These are phyloP conservation scores for Litchi chinensis DNA, from an alignment of 345 rosid species.

Conservation along the genomic window DNA sequence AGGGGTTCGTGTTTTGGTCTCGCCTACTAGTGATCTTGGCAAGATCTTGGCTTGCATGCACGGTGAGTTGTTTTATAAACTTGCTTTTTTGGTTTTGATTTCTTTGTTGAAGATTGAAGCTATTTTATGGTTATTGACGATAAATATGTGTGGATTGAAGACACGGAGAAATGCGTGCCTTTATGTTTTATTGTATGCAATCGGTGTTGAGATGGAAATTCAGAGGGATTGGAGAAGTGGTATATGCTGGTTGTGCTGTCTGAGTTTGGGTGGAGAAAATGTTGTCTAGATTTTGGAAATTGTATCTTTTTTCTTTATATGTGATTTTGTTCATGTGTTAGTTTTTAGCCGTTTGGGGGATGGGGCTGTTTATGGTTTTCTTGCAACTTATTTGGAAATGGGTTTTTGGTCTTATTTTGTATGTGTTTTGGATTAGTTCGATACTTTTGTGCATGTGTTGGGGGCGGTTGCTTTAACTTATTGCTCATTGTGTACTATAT, in stretches of 20 bases:
- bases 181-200: background rate
- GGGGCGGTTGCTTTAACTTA: background rate
- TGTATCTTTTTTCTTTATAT: too few species aligned
- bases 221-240: background rate
- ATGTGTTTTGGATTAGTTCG: background rate
- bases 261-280: background rate
- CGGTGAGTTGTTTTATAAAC: constrained; percentile 38
- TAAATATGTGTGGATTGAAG: background rate
- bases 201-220: background rate
- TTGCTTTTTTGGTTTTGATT: too few species aligned
- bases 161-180: background rate
- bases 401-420: background rate
- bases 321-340: background rate
- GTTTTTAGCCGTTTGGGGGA: background rate
- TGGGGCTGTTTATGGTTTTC: background rate
- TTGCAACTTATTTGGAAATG: background rate
- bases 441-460: background rate
- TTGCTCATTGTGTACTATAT: background rate
- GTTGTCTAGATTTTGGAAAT: background rate
- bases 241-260: background rate
- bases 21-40: too few species aligned
- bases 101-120: too few species aligned
- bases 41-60: constrained; percentile 65
- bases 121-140: background rate
- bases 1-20: too few species aligned